Conservation (phyloP, 495 filamentous ascomycete genomes). For the Penicillium subrubescens region DNA sequence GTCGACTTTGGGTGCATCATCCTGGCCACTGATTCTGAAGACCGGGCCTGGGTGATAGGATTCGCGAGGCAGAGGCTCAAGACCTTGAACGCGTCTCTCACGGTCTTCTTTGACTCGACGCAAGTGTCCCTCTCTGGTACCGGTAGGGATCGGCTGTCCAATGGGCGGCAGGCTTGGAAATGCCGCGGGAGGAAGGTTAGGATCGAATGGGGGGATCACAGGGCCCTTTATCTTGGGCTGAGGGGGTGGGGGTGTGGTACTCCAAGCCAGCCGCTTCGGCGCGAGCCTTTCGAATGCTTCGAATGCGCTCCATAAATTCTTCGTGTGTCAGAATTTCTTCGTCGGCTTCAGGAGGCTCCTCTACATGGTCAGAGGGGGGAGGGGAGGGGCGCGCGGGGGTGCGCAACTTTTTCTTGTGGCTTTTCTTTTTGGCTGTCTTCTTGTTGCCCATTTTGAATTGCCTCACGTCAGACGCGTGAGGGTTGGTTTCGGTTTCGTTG, state of each 20-base stretch:
- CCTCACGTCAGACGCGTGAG: neutral
- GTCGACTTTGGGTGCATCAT: neutral
- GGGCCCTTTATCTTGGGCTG: neutral
- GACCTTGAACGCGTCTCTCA: slow-evolving; percentile 27
- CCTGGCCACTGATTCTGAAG: neutral
- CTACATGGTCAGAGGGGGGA: neutral
- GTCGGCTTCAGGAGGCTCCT: neutral
- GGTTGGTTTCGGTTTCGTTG: neutral
- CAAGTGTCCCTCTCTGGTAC: slow-evolving; percentile 5
- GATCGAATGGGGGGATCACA: slow-evolving; percentile 37
- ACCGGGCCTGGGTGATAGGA: neutral
- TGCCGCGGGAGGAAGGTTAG: slow-evolving; percentile 43
- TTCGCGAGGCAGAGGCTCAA: neutral
- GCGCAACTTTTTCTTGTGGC: neutral
- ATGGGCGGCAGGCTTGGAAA: slow-evolving; percentile 39
- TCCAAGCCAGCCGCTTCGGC: neutral
- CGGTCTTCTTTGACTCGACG: neutral
- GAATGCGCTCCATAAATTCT: slow-evolving; percentile 13
- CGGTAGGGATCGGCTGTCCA: neutral
- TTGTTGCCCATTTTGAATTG: neutral
- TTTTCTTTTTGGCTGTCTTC: neutral
- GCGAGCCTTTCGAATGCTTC: slow-evolving; percentile 13
- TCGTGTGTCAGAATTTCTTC: neutral
- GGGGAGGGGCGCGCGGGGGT: too few relatives aligned
- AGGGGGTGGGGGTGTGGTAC: neutral